phyloP scores from a whole-genome alignment of 768 basidiomycete species.

The Russula sp. region DNA sequence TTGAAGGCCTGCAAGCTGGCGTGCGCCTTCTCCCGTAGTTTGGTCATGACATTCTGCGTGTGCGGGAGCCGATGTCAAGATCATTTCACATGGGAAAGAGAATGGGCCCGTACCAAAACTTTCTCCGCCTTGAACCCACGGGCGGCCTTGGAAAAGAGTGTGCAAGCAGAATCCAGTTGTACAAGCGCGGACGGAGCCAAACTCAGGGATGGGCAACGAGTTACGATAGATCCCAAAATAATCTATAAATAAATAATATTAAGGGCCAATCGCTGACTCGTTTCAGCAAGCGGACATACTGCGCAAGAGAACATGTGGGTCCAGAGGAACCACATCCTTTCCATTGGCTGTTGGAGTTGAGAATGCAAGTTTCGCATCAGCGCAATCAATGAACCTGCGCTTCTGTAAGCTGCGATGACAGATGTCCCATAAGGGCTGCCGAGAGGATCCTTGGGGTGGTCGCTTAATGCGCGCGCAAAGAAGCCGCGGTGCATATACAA shows the following conservation, averaged over 20 bases:
- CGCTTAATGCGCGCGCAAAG: constrained; percentile 63
- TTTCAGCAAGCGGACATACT: constrained; percentile 33
- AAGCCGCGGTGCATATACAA: constrained; percentile 73
- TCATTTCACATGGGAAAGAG: background rate
- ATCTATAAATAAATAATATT: constrained; percentile 36
- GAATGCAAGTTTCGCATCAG: constrained; percentile 56
- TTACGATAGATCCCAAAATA: constrained; percentile 67
- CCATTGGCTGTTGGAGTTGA: constrained; percentile 57
- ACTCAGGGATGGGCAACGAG: constrained; percentile 72
- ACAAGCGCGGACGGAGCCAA: constrained; percentile 66
- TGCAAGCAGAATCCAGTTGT: constrained; percentile 68
- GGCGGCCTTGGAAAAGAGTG: constrained; percentile 65
- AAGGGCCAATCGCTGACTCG: background rate
- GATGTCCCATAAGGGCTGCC: constrained; percentile 62
- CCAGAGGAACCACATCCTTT: constrained; percentile 66
- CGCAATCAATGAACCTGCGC: constrained; percentile 61
- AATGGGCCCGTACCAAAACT: constrained; percentile 44
- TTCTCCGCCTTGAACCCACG: constrained; percentile 55
- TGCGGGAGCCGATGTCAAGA: background rate
- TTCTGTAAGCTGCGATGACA: constrained; percentile 59
- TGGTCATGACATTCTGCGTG: constrained; percentile 53
- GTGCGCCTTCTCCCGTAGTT: constrained; percentile 59
- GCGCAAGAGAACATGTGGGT: constrained; percentile 69
- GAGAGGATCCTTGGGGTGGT: constrained; percentile 55
- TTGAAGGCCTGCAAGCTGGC: constrained; percentile 56